Evolutionary conservation across 2,329 filamentous ascomycete genomes (phyloP).

Genomic region (Pestalotiopsis sp.): DNA sequence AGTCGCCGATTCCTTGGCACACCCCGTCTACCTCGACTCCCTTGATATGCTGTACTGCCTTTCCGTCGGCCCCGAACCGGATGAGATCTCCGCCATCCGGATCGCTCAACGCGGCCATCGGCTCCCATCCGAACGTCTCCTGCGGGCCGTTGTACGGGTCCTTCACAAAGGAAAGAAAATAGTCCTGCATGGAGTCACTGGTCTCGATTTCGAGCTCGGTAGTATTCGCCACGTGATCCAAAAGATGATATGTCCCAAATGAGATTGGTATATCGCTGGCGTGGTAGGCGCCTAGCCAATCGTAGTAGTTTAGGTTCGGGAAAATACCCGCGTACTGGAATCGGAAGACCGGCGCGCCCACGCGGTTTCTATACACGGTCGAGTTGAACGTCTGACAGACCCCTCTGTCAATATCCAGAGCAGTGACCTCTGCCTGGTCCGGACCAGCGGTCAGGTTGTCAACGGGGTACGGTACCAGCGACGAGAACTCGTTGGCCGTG

Average conservation of each 20-base stretch:
- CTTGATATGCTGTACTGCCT: slow-evolving; percentile 22
- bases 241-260: slow-evolving; percentile 36
- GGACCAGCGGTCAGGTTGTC: slow-evolving; percentile 30
- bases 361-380: slow-evolving; percentile 25
- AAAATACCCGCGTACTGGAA: slow-evolving; percentile 42
- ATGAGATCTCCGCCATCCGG: slow-evolving; percentile 21
- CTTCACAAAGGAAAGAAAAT: slow-evolving; percentile 25
- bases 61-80: slow-evolving; percentile 25
- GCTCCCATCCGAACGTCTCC: slow-evolving; percentile 13
- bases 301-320: slow-evolving; percentile 36
- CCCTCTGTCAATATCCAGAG: slow-evolving; percentile 15
- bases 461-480: slow-evolving; percentile 27
- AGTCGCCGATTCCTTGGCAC: slow-evolving; percentile 10
- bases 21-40: slow-evolving; percentile 27
- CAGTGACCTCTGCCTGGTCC: slow-evolving; percentile 17
- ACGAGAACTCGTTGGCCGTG: slow-evolving; percentile 32
- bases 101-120: slow-evolving; percentile 7
- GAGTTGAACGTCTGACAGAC: slow-evolving; percentile 30
- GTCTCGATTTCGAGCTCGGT: slow-evolving; percentile 24
- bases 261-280: slow-evolving; percentile 36
- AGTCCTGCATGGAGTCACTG: slow-evolving; percentile 27
- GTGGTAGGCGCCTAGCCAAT: slow-evolving; percentile 44
- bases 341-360: slow-evolving; percentile 34
- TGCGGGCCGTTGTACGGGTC: slow-evolving; percentile 25
- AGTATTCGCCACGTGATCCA: slow-evolving; percentile 22